Conservation (phyloP, 2,329 filamentous ascomycete species). For the Paracoccidioides lutzii region DNA sequence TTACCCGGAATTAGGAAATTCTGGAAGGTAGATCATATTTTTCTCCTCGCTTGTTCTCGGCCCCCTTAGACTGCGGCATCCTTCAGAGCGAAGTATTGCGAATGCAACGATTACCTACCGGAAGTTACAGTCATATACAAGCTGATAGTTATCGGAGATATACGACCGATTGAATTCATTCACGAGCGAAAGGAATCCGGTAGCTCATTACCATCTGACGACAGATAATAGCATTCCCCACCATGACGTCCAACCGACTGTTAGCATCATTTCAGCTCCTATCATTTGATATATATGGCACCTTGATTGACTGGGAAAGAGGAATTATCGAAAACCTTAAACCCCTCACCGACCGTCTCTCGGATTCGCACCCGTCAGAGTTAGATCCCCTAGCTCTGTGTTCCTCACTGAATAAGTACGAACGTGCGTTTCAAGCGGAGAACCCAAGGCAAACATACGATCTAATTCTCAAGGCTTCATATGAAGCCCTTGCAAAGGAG, state of each 20-base stretch:
- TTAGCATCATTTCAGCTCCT: slow-evolving; percentile 38
- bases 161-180: too few species aligned
- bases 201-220: too few species aligned
- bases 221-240: too few species aligned
- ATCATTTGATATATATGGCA: slow-evolving; percentile 70
- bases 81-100: too few species aligned
- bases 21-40: too few species aligned
- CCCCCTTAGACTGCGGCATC: too few species aligned
- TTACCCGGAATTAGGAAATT: too few species aligned
- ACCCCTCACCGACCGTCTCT: slow-evolving; percentile 31
- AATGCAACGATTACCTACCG: too few species aligned
- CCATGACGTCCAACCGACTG: slow-evolving; percentile 1
- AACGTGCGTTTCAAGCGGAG: slow-evolving; percentile 37
- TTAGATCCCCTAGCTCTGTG: slow-evolving; percentile 31
- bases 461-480: slow-evolving; percentile 41
- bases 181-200: too few species aligned
- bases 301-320: slow-evolving; percentile 65
- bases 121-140: too few species aligned
- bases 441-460: slow-evolving; percentile 49
- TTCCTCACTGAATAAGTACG: slow-evolving; percentile 35
- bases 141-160: too few species aligned
- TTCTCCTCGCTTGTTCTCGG: too few species aligned
- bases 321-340: slow-evolving; percentile 46
- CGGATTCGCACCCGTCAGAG: slow-evolving; percentile 24
- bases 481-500: slow-evolving; percentile 22